Percentiles rank a stretch among this genome's conserved stretches.
Evolutionary conservation across 2,329 filamentous ascomycete species (phyloP).

Genomic region (Ceratocystis diversiconidia): DNA sequence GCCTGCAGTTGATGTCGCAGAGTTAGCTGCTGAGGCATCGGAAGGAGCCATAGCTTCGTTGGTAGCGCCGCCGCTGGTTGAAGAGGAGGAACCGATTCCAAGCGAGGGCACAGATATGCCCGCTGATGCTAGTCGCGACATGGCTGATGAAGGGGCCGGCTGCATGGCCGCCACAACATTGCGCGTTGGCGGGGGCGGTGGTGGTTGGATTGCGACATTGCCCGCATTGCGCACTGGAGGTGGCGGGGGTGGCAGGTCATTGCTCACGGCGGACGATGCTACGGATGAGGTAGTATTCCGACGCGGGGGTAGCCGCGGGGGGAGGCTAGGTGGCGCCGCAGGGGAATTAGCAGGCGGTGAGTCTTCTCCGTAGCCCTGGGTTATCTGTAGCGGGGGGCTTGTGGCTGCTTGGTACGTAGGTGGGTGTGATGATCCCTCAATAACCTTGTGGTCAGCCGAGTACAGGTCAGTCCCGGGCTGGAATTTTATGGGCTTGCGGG

Average conservation of each 20-base stretch:
- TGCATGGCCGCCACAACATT: constrained; percentile 29
- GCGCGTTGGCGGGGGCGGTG: constrained; percentile 18
- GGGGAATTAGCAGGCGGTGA: constrained; percentile 15
- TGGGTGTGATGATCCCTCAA: constrained; percentile 33
- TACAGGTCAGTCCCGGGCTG: constrained; percentile 20
- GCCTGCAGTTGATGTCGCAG: constrained; percentile 20
- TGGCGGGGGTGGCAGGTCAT: constrained; percentile 23
- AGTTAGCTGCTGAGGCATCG: constrained; percentile 21
- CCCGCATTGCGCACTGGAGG: constrained; percentile 31
- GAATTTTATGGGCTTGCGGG: constrained; percentile 11
- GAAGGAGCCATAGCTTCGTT: constrained; percentile 21
- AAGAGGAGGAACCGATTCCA: constrained; percentile 44
- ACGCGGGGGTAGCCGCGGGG: constrained; percentile 49
- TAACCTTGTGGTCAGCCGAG: not conserved
- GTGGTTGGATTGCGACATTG: constrained; percentile 21
- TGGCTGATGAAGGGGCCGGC: constrained; percentile 37
- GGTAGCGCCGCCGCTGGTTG: constrained; percentile 17
- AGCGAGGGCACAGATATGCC: constrained; percentile 68
- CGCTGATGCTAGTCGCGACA: constrained; percentile 50
- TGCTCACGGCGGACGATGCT: constrained; percentile 24
- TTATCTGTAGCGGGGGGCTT: constrained; percentile 37
- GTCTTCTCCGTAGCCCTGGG: constrained; percentile 12
- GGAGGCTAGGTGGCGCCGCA: constrained; percentile 48
- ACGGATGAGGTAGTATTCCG: constrained; percentile 18
- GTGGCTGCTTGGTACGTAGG: constrained; percentile 52